These are phyloP conservation scores for Penicillium sp. DNA, from an alignment of 2,329 filamentous ascomycete species.

Conservation along the genomic window DNA sequence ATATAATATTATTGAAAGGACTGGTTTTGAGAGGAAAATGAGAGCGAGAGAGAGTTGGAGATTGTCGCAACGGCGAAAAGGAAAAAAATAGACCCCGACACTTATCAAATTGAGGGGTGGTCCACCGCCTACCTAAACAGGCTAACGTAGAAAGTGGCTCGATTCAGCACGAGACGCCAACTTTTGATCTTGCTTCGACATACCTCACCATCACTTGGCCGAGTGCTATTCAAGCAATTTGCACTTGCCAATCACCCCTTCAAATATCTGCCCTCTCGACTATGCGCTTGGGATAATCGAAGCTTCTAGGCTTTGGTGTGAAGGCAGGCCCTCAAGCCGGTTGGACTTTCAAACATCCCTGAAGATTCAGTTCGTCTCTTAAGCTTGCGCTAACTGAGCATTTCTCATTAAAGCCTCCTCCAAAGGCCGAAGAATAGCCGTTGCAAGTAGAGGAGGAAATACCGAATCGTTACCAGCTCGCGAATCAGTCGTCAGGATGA, in stretches of 20 bases:
- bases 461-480: neutral
- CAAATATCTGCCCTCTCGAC: slow-evolving; percentile 2
- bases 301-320: slow-evolving; percentile 29
- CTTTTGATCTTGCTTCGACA: neutral
- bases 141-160: slow-evolving; percentile 18
- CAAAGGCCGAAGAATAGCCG: slow-evolving; percentile 15
- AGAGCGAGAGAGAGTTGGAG: neutral
- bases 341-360: slow-evolving; percentile 43
- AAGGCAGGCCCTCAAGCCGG: slow-evolving; percentile 38
- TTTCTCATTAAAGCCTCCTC: slow-evolving; percentile 27
- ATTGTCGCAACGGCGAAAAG: slow-evolving; percentile 4
- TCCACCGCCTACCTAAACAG: slow-evolving; percentile 32
- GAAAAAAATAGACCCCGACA: slow-evolving; percentile 17
- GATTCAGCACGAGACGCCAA: neutral
- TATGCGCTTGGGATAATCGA: slow-evolving; percentile 20
- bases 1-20: slow-evolving; percentile 3
- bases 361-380: slow-evolving; percentile 23
- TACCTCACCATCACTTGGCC: slow-evolving; percentile 11
- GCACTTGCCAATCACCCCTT: neutral
- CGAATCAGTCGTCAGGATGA: slow-evolving; percentile 39
- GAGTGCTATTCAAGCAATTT: slow-evolving; percentile 9
- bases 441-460: neutral
- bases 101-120: slow-evolving; percentile 17
- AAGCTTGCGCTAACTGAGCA: slow-evolving; percentile 40
- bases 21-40: neutral